Conservation (phyloP, 2,329 filamentous ascomycete species). For the Xylariales sp. region DNA sequence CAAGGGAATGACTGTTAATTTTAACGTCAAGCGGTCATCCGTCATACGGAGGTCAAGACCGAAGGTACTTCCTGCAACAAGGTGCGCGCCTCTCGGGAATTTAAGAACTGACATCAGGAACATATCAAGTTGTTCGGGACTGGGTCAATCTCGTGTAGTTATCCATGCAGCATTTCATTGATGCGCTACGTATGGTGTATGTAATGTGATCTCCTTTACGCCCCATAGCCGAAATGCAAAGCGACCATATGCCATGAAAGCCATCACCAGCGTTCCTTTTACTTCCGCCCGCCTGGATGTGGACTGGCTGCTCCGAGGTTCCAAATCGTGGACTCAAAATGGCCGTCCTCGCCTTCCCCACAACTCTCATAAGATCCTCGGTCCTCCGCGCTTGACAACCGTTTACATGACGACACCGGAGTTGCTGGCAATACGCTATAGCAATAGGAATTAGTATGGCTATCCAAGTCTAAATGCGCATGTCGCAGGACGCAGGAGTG, state of each 20-base stretch:
- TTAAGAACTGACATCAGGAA: too few relatives aligned
- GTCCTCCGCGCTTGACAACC: constrained; percentile 18
- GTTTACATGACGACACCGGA: constrained; percentile 99
- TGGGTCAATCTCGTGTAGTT: constrained; percentile 30
- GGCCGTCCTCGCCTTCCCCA: constrained; percentile 14
- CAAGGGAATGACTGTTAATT: too few relatives aligned
- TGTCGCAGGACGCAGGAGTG: too few relatives aligned
- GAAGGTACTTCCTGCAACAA: too few relatives aligned
- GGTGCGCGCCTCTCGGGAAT: too few relatives aligned
- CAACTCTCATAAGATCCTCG: not conserved
- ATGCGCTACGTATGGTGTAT: constrained; percentile 46
- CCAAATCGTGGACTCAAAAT: too few relatives aligned
- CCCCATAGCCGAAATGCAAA: constrained; percentile 51
- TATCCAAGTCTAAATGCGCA: too few relatives aligned
- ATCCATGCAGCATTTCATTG: too few relatives aligned
- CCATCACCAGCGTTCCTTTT: constrained; percentile 15
- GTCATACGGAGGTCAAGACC: too few relatives aligned
- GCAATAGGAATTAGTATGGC: constrained; percentile 1
- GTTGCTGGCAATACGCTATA: constrained; percentile 97
- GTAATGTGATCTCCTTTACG: constrained; percentile 46
- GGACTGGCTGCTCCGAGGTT: too few relatives aligned
- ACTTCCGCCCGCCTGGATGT: constrained; percentile 11
- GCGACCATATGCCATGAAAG: constrained; percentile 39
- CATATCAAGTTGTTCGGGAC: constrained; percentile 22
- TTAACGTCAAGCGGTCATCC: too few relatives aligned